Evolutionary conservation across 2,329 filamentous ascomycete species (phyloP).

Genomic region (Penicillium nordicum): DNA sequence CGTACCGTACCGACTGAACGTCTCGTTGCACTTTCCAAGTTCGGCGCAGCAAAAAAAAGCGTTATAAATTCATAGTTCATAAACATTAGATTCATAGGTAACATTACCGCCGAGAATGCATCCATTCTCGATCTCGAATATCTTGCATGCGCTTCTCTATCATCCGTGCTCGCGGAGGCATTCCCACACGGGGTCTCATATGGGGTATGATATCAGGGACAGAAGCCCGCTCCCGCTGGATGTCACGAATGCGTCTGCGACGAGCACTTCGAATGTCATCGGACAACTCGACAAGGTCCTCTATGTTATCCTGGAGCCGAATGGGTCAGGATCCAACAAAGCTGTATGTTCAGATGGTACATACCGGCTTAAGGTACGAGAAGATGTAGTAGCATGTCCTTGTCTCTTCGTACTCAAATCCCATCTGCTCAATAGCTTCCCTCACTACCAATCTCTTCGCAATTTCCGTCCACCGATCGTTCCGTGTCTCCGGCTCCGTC

Average conservation of each 20-base stretch:
- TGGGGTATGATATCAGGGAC: conserved; percentile 4
- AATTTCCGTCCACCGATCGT: conserved; percentile 92
- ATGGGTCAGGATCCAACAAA: not conserved
- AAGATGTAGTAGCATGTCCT: conserved; percentile 89
- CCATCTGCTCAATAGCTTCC: conserved; percentile 79
- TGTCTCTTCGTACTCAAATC: conserved; percentile 89
- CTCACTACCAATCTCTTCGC: conserved; percentile 85
- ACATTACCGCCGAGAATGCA: conserved; percentile 19
- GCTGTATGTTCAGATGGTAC: conserved; percentile 37
- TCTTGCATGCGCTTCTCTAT: conserved; percentile 24
- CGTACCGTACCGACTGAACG: not conserved
- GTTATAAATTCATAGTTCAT: not conserved
- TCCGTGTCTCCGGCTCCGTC: conserved; percentile 37
- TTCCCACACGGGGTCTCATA: conserved; percentile 11
- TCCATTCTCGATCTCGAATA: conserved; percentile 28
- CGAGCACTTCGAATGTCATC: conserved; percentile 72
- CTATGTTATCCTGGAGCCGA: conserved; percentile 72
- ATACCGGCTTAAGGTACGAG: conserved; percentile 82
- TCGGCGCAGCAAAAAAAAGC: not conserved
- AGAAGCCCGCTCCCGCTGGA: conserved; percentile 47
- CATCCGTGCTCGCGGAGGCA: conserved; percentile 20
- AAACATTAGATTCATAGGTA: not conserved
- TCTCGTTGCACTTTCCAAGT: not conserved
- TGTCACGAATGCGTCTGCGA: conserved; percentile 57
- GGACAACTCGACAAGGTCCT: conserved; percentile 75